phyloP scores from a whole-genome alignment of 805 yeast species.

The Ascoidea rubescens region DNA sequence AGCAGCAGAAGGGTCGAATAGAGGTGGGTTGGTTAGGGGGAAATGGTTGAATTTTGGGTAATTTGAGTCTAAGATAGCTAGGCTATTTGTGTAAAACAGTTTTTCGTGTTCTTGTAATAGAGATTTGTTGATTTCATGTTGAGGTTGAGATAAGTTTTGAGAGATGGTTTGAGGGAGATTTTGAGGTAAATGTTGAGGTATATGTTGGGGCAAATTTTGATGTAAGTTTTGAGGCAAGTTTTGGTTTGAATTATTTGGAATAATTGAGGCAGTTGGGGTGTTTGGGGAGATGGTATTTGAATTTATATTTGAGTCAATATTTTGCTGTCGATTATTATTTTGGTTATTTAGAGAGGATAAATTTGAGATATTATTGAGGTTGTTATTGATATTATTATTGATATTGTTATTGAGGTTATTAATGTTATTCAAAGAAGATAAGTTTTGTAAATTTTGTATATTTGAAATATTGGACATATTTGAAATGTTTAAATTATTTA shows the following conservation, averaged over 20 bases:
- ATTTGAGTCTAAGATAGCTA: background rate
- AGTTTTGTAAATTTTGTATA: no score
- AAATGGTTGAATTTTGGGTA: background rate
- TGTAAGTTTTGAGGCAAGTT: background rate
- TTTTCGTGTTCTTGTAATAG: background rate
- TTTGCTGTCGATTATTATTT: background rate
- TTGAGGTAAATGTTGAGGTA: background rate
- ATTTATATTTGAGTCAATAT: no score
- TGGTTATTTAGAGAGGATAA: background rate
- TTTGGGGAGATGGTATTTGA: no score
- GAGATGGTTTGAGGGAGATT: background rate
- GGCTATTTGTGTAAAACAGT: background rate
- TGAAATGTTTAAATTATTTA: background rate
- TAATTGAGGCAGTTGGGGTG: no score
- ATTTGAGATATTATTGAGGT: background rate
- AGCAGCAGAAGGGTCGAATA: conserved; percentile 28
- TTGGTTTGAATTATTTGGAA: background rate
- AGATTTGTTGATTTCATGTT: background rate
- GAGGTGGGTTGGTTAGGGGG: conserved; percentile 28
- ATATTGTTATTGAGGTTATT: no score
- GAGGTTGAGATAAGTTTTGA: background rate
- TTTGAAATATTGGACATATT: background rate
- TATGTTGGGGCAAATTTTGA: background rate
- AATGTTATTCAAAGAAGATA: no score
- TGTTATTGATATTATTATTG: background rate